These are phyloP conservation scores for Thozetella sp. DNA, from an alignment of 495 filamentous ascomycete genomes.

Conservation along the genomic window DNA sequence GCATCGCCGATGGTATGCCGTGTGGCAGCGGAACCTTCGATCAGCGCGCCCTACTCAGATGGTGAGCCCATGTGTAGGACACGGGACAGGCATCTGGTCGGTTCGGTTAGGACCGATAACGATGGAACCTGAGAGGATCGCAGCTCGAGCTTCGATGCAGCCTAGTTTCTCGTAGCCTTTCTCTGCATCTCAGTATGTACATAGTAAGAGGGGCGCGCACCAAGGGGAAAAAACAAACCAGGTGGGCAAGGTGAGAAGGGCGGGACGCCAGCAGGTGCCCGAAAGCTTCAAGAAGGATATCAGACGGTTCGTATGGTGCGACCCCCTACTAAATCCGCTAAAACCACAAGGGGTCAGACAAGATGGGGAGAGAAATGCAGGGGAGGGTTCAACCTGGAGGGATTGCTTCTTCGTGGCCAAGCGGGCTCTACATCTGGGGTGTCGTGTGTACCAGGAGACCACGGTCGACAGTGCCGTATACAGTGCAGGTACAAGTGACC, in stretches of 20 bases:
- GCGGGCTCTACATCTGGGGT: not conserved
- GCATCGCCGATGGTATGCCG: not conserved
- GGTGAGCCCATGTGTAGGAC: not conserved
- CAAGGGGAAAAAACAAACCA: not conserved
- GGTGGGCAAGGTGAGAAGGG: not conserved
- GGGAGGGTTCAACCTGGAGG: not conserved
- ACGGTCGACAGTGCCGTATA: slow-evolving; percentile 14
- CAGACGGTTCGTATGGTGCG: slow-evolving; percentile 3
- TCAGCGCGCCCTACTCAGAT: not conserved
- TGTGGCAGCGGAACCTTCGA: not conserved
- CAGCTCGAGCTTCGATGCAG: too few species aligned
- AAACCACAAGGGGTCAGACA: not conserved
- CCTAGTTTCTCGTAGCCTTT: too few species aligned
- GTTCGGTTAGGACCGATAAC: not conserved
- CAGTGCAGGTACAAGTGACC: slow-evolving; percentile 6
- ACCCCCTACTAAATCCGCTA: not conserved
- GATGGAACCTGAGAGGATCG: not conserved
- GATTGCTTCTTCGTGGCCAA: not conserved
- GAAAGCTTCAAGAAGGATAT: not conserved
- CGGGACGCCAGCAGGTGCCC: not conserved
- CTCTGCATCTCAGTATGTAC: too few species aligned
- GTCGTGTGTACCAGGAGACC: slow-evolving; percentile 13
- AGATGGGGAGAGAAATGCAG: not conserved
- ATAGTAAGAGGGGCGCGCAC: too few species aligned
- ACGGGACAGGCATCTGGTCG: not conserved